Base-by-base conservation (phyloP, 106 monocot genomes). In the Cymbidium sinense region DNA sequence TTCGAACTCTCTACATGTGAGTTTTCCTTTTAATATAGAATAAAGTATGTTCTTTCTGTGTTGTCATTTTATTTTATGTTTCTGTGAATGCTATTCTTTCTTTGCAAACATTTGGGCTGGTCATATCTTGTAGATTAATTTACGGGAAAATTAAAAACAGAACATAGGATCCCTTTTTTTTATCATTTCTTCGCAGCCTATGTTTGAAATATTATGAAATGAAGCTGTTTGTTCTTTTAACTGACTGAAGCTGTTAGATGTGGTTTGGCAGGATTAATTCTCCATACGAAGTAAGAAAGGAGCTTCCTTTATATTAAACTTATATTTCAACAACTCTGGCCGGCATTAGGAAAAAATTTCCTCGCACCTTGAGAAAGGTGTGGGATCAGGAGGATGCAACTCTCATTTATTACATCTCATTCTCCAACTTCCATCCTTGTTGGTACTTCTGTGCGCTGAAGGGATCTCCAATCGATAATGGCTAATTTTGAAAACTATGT, bases 331-430 rank as follows among this genome's bases (percentile, higher is more conserved):
- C 84, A 88, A 93, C 93, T 93, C 93, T 93, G 93, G 93, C 93
- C 79, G 76, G 79, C 86, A 27, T 81, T 77, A 80, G 34, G 82
- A 81, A 58, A 74, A 39, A 43, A 55, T 79, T 76, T 73, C 70
- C 90, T 93, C 86, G 82, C 93, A 93, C 90, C 93, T 93, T 88
- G 82, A 86, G 74, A 80, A 84, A 90, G 93, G 90, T 93, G 93
- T 93, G 93, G 93, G 89, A 82, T 77, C 72, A 64, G n/a, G 82
- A 82, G 77, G 73, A 84, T 87, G 82, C 84, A 13, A 33, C 65
- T 19, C 70, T 73, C 72, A 70, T 64, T 79, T 81, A 52, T 55
- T 54, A 72, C 2, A 62, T 86, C 79, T 50, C 87, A 28, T 78
- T 73, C 76, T 75, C 83, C 69, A 13, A 77, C 61, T 64, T 87